phyloP scores from a whole-genome alignment of 176 grass and related monocot species.

The Hyparrhenia diplandra region DNA sequence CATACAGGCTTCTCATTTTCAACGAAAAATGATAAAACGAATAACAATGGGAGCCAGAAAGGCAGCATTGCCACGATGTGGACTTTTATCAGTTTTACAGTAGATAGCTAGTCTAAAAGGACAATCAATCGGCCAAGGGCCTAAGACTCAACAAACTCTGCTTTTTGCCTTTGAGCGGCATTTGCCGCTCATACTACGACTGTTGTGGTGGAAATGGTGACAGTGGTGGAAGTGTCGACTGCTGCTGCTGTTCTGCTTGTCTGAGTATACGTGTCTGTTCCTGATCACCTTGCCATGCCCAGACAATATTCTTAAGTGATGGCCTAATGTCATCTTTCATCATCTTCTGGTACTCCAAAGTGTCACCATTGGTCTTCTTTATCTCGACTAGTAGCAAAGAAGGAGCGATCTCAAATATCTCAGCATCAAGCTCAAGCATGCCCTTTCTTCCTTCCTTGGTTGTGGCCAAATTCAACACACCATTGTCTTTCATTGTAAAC shows the following conservation, averaged over 20 bases:
- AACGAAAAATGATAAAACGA: not conserved
- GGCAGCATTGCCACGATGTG: not conserved
- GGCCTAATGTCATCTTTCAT: constrained; percentile 68
- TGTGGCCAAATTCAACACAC: constrained; percentile 50
- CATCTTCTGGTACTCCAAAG: constrained; percentile 72
- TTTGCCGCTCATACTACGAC: too few species aligned
- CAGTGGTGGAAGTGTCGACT: not conserved
- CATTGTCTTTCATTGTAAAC: constrained; percentile 54
- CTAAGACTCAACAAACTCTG: not conserved
- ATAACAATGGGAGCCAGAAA: not conserved
- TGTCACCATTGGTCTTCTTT: constrained; percentile 71
- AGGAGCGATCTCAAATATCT: constrained; percentile 56
- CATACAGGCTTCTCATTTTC: constrained; percentile 9
- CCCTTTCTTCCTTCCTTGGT: constrained; percentile 59
- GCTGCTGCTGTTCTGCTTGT: constrained; percentile 9
- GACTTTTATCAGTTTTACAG: constrained; percentile 1
- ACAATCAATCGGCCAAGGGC: not conserved
- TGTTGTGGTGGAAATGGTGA: too few species aligned
- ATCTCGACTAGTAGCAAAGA: constrained; percentile 67
- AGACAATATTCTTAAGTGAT: constrained; percentile 60
- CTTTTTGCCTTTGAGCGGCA: not conserved
- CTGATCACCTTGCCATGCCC: constrained; percentile 68
- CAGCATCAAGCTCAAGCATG: constrained; percentile 50
- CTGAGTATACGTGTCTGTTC: not conserved
- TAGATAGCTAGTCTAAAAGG: not conserved